Base-by-base conservation (phyloP, 2,329 filamentous ascomycete species). In the Ampelomyces quisqualis region DNA sequence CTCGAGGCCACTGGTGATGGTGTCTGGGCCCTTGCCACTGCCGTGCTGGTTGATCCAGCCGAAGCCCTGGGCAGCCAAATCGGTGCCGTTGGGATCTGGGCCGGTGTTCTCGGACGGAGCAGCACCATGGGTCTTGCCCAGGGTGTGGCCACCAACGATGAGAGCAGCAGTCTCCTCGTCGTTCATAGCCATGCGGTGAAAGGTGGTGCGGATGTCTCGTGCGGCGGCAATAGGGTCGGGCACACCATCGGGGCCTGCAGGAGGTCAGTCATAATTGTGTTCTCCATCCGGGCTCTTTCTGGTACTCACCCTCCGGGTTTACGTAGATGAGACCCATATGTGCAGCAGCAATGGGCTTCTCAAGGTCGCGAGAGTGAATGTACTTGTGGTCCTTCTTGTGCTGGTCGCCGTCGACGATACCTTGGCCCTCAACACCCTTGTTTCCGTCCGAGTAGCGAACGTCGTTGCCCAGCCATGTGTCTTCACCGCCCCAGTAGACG, bases 261-360 rank as follows among this genome's bases (percentile, higher is more conserved):
- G 13, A n/a, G 13, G 38, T 52, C 29, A 53, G 47, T 31, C 5
- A 15, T 11, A 9, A 30, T 7, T 15, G 17, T 5, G n/a, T n/a
- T n/a, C n/a, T n/a, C n/a, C n/a, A n/a, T n/a, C n/a, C n/a, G n/a
- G n/a, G n/a, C n/a, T n/a, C n/a, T n/a, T n/a, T n/a, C n/a, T n/a
- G n/a, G n/a, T 13, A 45, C 51, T 49, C 22, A 55, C 51, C 60
- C 67, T 89, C 84, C 2, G 86, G 86, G 72, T 90, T 89, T 47
- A 89, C 85, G 65, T 90, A 90, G 65, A 90, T 90, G 57, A 90
- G 71, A 61, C 86, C 86, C 81, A 87, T 86, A 70, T 86, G 80
- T 20, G 82, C 74, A 29, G 85, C 81, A 6, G 74, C 85, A 10
- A 90, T 68, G 2, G 85, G 85, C 58, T 76, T 68, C 70, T 89